phyloP scores from a whole-genome alignment of 495 filamentous ascomycete species.

The Neurospora sp. region DNA sequence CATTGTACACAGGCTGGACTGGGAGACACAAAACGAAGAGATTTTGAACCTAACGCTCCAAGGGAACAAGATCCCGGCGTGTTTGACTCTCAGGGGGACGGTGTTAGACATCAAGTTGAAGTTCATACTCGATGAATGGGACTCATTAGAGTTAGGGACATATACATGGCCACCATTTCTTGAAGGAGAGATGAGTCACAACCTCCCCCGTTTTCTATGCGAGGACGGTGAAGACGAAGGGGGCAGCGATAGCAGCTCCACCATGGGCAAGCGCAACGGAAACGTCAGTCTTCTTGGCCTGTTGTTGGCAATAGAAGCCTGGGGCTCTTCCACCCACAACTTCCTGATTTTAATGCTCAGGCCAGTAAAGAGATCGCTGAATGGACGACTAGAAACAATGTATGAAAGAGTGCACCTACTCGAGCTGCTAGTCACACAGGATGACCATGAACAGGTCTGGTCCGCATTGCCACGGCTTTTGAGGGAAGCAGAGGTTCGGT shows the following conservation, averaged over 20 bases:
- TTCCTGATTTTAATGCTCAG: neutral
- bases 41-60: neutral
- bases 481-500: too few relatives aligned
- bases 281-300: neutral
- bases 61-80: neutral
- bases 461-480: too few relatives aligned
- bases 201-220: neutral
- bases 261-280: neutral
- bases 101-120: too few relatives aligned
- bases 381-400: neutral
- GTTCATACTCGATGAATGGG: too few relatives aligned
- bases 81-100: too few relatives aligned
- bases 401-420: neutral
- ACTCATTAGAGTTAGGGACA: neutral
- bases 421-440: too few relatives aligned
- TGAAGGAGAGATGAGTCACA: neutral
- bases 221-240: neutral
- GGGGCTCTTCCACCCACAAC: too few relatives aligned
- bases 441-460: too few relatives aligned
- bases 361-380: neutral
- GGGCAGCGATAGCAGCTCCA: neutral
- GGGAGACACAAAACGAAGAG: neutral
- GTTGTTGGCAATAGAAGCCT: neutral
- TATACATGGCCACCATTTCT: neutral
- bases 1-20: neutral